Base-by-base conservation (phyloP, 345 rosid genomes). In the Lepidium sativum region DNA sequence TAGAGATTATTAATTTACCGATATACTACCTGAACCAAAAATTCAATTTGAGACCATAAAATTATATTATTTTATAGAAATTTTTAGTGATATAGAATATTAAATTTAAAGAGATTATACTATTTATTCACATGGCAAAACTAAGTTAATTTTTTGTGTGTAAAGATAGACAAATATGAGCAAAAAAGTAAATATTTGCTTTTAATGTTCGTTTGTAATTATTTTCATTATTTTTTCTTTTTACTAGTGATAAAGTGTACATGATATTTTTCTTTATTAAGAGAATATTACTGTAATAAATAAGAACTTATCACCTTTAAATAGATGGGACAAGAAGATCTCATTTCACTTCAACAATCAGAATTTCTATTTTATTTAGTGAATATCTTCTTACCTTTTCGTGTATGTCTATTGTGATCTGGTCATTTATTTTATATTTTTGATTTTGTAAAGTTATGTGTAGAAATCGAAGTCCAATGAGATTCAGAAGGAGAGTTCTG, bases 101-200 rank as follows among this genome's bases (percentile, higher is more conserved):
- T n/a, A n/a, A n/a, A n/a, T n/a, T n/a, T n/a, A n/a, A n/a, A n/a
- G n/a, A n/a, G n/a, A n/a, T n/a, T n/a, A n/a, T n/a, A n/a, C n/a
- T n/a, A n/a, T n/a, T 44, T 54, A 21, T 23, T 12, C 63, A 44
- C 63, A 55, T 67, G 47, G 44, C 23, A 38, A 54, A 12, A 29
- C 15, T 40, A 45, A 14, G 47, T 23, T 33, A 42, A 18, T n/a
- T 35, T 54, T 55, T 45, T 57, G n/a, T 61, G 55, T 49, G 33
- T 60, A 35, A 29, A 57, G 50, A 48, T 57, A 68, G 48, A 48
- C 65, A 45, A 17, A 17, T 37, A 16, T 68, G 35, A 58, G 59
- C 1, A 38, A 18, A 48, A 37, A 48, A 49, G 18, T 45, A 55
- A 10, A 2, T 38, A 27, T 47, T 6, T 13, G 10, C 32, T 2